Percentiles rank a stretch among this genome's conserved stretches.
Conservation (phyloP, 345 rosid genomes). For the Pugionium dolabratum region DNA sequence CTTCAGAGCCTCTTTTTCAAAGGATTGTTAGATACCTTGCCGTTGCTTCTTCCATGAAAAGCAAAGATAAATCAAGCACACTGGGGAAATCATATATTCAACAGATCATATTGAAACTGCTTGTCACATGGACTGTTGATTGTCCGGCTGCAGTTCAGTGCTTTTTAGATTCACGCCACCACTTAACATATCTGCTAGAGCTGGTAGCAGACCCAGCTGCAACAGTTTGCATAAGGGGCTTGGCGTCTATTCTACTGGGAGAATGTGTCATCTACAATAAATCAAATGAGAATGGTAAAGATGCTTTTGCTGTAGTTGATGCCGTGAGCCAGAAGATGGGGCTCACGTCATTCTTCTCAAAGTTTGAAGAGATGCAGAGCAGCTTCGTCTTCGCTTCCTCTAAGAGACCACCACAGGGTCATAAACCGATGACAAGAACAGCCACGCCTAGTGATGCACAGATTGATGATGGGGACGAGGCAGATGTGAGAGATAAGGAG, state of each 20-base stretch:
- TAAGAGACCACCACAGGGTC: conserved; percentile 49
- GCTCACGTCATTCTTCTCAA: conserved; percentile 72
- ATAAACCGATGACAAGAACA: conserved; percentile 73
- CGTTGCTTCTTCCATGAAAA: conserved; percentile 73
- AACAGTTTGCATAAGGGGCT: conserved; percentile 69
- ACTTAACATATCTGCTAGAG: conserved; percentile 77
- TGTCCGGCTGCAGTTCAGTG: conserved; percentile 83
- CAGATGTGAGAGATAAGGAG: conserved; percentile 50
- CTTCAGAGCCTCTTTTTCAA: conserved; percentile 82
- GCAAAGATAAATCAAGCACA: conserved; percentile 65
- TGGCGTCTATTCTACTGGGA: conserved; percentile 86
- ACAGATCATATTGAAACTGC: conserved; percentile 79
- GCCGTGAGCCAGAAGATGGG: conserved; percentile 87
- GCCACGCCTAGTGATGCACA: conserved; percentile 80
- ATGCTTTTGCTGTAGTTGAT: conserved; percentile 78
- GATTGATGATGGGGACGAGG: conserved; percentile 65
- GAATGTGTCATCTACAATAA: conserved; percentile 79
- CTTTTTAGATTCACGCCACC: conserved; percentile 87
- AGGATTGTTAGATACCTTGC: conserved; percentile 89
- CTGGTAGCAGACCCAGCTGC: conserved; percentile 67
- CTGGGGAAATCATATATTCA: conserved; percentile 54
- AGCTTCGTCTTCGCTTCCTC: conserved; percentile 72
- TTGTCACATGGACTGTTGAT: conserved; percentile 83
- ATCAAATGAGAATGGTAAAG: conserved; percentile 70
- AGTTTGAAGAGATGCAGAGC: conserved; percentile 87